Conservation (phyloP, 495 filamentous ascomycete species). For the Stereocaulon alpinum region DNA sequence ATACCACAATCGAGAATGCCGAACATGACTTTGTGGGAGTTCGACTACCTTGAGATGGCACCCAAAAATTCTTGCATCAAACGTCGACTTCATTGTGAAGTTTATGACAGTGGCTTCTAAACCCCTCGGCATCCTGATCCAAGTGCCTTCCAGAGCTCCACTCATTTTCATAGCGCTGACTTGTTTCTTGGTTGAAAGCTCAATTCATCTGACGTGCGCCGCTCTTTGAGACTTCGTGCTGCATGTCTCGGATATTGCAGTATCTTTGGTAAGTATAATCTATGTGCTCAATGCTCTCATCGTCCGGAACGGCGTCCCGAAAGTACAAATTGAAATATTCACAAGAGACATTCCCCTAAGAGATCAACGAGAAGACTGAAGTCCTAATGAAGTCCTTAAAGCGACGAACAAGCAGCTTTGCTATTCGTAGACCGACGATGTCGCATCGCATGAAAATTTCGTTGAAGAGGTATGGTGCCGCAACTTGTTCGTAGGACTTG, state of each 20-base stretch:
- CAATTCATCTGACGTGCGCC: not conserved
- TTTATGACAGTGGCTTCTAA: no score
- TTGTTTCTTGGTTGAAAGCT: not conserved
- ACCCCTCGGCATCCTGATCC: no score
- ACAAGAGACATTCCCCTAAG: not conserved
- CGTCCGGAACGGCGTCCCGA: not conserved
- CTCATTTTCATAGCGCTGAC: no score
- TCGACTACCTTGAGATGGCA: no score
- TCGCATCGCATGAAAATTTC: not conserved
- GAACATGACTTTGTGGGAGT: no score
- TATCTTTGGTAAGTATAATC: not conserved
- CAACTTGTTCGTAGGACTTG: not conserved
- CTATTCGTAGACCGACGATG: not conserved
- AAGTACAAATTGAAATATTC: not conserved
- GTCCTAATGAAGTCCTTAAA: constrained; percentile 1
- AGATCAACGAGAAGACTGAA: not conserved
- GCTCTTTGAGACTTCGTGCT: not conserved
- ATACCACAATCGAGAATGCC: no score
- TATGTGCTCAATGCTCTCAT: not conserved
- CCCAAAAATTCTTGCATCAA: no score
- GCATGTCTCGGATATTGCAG: not conserved
- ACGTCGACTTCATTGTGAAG: no score
- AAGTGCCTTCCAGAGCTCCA: no score
- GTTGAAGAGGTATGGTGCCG: not conserved
- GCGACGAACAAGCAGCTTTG: not conserved